Conservation (phyloP, 768 basidiomycete genomes). For the Termitomyces sp. region DNA sequence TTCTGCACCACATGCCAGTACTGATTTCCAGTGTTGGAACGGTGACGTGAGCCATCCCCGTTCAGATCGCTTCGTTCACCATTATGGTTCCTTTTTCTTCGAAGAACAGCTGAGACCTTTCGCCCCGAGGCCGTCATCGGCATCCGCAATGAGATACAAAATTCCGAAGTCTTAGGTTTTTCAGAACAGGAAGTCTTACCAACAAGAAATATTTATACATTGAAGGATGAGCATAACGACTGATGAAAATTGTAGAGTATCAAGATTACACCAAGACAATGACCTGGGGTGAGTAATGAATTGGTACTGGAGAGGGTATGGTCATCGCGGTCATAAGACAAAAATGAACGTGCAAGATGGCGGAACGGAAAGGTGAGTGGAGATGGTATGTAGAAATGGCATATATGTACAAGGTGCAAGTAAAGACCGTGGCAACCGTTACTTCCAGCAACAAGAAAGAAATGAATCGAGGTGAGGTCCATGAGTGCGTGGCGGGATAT, state of each 20-base stretch:
- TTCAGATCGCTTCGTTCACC: background rate
- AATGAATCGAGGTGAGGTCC: background rate
- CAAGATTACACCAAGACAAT: constrained; percentile 2
- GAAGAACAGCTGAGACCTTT: background rate
- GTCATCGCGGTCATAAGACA: constrained; percentile 1
- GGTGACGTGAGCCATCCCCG: background rate
- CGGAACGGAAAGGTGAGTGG: background rate
- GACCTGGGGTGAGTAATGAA: background rate
- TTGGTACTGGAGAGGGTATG: background rate
- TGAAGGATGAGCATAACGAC: background rate
- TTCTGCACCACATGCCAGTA: background rate
- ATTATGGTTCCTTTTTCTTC: background rate
- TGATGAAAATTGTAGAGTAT: background rate
- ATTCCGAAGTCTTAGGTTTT: background rate
- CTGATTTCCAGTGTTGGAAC: background rate
- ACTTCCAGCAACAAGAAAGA: background rate
- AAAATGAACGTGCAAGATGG: background rate
- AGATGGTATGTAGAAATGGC: background rate
- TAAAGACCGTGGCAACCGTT: background rate
- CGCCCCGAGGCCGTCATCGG: too few relatives aligned
- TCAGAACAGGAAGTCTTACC: too few relatives aligned
- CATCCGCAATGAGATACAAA: too few relatives aligned
- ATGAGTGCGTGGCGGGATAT: background rate
- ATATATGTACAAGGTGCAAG: too few relatives aligned
- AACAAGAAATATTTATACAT: constrained; percentile 2